Evolutionary conservation across 441 rosid species (phyloP).

Genomic region (Arabidopsis hybrid): DNA sequence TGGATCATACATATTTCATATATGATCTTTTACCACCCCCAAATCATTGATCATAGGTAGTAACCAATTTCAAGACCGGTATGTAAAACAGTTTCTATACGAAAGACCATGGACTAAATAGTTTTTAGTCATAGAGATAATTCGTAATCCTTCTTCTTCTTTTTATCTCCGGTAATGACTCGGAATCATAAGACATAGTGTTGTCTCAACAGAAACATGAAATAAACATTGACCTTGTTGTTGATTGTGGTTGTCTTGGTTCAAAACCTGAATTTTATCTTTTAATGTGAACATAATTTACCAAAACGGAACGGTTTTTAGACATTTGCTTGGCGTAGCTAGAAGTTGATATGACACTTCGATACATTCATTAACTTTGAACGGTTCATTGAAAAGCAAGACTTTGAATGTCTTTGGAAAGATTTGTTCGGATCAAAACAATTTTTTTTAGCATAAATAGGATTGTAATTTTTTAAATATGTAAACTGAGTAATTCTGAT

Average conservation of each 20-base stretch:
- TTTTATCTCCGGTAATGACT: too few relatives aligned
- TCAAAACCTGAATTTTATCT: background rate
- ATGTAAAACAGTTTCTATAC: background rate
- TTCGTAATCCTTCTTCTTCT: background rate
- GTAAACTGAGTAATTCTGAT: background rate
- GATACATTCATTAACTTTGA: background rate
- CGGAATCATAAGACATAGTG: background rate
- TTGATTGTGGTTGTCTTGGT: background rate
- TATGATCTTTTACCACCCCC: too few relatives aligned
- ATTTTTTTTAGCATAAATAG: too few relatives aligned
- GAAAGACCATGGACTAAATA: background rate
- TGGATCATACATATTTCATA: too few relatives aligned
- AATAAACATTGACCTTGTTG: background rate
- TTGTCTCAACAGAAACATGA: background rate
- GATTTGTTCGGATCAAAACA: background rate
- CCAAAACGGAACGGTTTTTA: background rate
- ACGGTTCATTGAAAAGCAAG: background rate
- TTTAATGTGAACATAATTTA: background rate
- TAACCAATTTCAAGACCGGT: background rate
- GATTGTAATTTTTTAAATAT: too few relatives aligned
- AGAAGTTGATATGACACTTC: background rate
- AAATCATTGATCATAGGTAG: too few relatives aligned
- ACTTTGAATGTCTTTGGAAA: background rate
- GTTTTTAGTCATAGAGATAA: background rate
- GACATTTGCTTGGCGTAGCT: background rate